Evolutionary conservation across 2,329 filamentous ascomycete genomes (phyloP), one percentile per base, ranked within the genome.

Genomic region (Trichoderma arundinaceum): DNA sequence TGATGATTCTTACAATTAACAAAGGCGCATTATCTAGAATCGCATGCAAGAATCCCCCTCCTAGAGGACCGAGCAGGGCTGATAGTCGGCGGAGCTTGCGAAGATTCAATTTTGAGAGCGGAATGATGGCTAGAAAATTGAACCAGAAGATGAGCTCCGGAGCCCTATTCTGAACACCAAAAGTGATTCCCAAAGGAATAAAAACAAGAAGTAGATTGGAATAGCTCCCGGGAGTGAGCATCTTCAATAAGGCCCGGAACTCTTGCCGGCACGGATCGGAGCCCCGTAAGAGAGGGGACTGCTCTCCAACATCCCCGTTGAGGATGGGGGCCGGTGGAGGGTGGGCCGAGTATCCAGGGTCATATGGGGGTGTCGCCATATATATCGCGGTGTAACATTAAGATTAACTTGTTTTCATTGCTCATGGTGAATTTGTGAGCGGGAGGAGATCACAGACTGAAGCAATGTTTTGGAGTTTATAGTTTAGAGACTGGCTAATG

Each of bases 71-170:
- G 9, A 66, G 8, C 49, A 49, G 41, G 46, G 48, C 33, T 9
- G 48, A 60, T 32, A 60, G 17, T 15, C 17, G 39, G 13, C 64
- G 56, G 12, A 61, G 19, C 15, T 66, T 66, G 39, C 64, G 64
- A 61, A 52, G 39, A 43, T 60, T 66, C 13, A 66, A 39, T 32
- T 61, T 51, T 35, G 56, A 66, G n/a, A 66, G 64, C 10, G 56
- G 64, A 10, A 66, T 43, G 13, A 66, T 66, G 12, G 64, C 54
- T 0, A 66, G 15, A 15, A 66, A 54, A 1, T 66, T 66, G 56
- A 66, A 54, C 64, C 56, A 66, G 33, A 66, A 66, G 33, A 60
- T 61, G 32, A 54, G 57, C 7, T 49, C 48, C 15, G 56, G 56
- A 12, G 39, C 4, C 28, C 19, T 38, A 43, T 66, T 53, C 9